phyloP scores from a whole-genome alignment of 257 asterid genomes.

The Fraxinus cuspidata region DNA sequence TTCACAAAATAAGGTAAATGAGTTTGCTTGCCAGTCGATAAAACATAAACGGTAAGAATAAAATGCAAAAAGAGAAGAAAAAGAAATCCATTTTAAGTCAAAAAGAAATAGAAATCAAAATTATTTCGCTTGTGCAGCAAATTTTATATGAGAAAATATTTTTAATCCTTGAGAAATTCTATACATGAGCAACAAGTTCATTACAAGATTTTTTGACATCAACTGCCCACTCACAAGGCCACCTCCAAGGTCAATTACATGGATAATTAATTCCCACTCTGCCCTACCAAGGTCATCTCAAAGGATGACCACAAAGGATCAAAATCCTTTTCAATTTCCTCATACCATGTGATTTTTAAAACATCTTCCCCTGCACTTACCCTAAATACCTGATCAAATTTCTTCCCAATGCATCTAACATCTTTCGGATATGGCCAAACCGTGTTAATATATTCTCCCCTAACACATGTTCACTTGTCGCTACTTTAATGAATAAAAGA shows the following conservation, averaged over 20 bases:
- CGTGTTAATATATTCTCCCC: neutral
- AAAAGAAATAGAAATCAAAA: neutral
- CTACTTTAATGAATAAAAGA: conserved; percentile 1
- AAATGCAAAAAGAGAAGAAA: neutral
- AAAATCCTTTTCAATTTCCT: neutral
- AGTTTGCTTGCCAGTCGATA: conserved; percentile 3
- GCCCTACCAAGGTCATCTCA: neutral
- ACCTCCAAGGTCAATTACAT: neutral
- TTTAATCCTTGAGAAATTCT: neutral
- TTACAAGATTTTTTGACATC: neutral
- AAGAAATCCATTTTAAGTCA: neutral
- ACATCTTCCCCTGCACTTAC: neutral
- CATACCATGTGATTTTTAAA: neutral
- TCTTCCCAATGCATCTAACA: neutral
- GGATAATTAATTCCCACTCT: neutral
- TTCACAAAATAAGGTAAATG: neutral
- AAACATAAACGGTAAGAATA: neutral
- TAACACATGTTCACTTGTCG: neutral
- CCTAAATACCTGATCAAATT: neutral
- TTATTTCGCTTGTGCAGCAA: neutral
- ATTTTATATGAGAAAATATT: neutral
- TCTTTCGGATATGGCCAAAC: neutral
- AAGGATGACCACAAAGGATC: neutral
- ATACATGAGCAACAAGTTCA: neutral
- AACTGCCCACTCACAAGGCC: neutral